phyloP scores from a whole-genome alignment of 73 alveolate species.

The Paramecium pentaurelia region DNA sequence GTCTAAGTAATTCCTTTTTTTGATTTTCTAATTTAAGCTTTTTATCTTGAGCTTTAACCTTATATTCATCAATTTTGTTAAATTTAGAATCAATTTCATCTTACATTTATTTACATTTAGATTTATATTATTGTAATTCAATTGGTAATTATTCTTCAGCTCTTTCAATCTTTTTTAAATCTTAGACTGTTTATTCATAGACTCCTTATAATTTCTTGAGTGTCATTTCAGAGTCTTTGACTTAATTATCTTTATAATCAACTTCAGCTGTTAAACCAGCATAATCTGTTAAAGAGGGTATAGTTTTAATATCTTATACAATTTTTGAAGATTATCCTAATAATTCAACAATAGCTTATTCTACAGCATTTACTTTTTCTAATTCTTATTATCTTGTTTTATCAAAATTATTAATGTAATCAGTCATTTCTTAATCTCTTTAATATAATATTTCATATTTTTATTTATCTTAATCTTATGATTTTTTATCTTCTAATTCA shows the following conservation, averaged over 20 bases:
- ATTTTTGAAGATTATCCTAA: constrained; percentile 77
- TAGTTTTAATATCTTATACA: constrained; percentile 62
- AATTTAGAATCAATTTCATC: constrained; percentile 78
- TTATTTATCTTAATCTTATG: constrained; percentile 80
- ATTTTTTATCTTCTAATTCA: constrained; percentile 80
- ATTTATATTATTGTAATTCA: constrained; percentile 67
- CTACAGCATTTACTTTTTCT: constrained; percentile 76
- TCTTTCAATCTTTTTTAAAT: constrained; percentile 72
- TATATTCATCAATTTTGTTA: constrained; percentile 73
- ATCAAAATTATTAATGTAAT: constrained; percentile 89
- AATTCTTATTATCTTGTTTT: constrained; percentile 77
- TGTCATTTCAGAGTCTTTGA: constrained; percentile 74
- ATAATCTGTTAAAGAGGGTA: constrained; percentile 74
- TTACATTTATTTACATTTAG: constrained; percentile 64
- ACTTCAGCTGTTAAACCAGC: constrained; percentile 70
- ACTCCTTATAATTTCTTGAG: constrained; percentile 70
- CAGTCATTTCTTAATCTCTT: constrained; percentile 93
- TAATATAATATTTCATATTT: constrained; percentile 90
- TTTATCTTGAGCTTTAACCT: constrained; percentile 67
- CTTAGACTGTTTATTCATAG: constrained; percentile 70
- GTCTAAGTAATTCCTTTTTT: constrained; percentile 53
- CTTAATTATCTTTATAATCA: constrained; percentile 58
- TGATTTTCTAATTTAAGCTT: constrained; percentile 64
- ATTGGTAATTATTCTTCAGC: constrained; percentile 72
- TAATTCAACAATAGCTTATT: constrained; percentile 82